Conservation (phyloP, 2,329 filamentous ascomycete genomes). For the Cladosporium sphaerospermum region DNA sequence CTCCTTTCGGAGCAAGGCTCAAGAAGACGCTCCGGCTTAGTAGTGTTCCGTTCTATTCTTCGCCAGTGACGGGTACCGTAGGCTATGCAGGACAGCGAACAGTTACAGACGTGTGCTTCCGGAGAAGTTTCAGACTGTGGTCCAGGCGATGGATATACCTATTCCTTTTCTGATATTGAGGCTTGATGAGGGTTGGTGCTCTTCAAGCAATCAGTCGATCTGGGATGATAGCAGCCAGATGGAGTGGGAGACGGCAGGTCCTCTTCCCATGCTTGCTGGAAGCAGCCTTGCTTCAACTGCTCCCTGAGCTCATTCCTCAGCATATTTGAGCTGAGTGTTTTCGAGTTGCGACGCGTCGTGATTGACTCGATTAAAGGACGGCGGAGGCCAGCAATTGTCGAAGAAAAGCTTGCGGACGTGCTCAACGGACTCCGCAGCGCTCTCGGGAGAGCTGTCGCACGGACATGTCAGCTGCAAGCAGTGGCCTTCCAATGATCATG, state of each 20-base stretch:
- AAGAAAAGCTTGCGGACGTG: conserved; percentile 8
- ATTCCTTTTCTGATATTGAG: too few species aligned
- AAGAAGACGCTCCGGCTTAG: conserved; percentile 99
- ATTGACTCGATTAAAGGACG: too few species aligned
- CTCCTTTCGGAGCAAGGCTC: conserved; percentile 72
- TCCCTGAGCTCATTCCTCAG: too few species aligned
- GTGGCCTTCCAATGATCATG: not conserved
- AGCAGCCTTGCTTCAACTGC: too few species aligned
- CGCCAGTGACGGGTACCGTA: conserved; percentile 49
- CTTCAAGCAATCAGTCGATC: too few species aligned
- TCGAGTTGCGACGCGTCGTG: too few species aligned
- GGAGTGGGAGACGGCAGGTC: too few species aligned
- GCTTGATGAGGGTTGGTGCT: too few species aligned
- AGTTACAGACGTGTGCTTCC: conserved; percentile 26
- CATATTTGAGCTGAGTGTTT: too few species aligned
- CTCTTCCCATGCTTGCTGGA: too few species aligned
- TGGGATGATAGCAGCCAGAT: too few species aligned
- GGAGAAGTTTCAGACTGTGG: conserved; percentile 18
- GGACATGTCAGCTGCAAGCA: not conserved
- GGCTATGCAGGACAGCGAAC: conserved; percentile 23
- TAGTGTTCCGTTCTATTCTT: conserved; percentile 72
- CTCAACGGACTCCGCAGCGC: not conserved
- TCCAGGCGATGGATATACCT: conserved; percentile 17
- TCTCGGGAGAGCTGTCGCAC: conserved; percentile 1
- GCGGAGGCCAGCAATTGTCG: not conserved